Evolutionary conservation across 495 filamentous ascomycete genomes (phyloP), one percentile per base, ranked within the genome.

Genomic region (Daldinia loculata): DNA sequence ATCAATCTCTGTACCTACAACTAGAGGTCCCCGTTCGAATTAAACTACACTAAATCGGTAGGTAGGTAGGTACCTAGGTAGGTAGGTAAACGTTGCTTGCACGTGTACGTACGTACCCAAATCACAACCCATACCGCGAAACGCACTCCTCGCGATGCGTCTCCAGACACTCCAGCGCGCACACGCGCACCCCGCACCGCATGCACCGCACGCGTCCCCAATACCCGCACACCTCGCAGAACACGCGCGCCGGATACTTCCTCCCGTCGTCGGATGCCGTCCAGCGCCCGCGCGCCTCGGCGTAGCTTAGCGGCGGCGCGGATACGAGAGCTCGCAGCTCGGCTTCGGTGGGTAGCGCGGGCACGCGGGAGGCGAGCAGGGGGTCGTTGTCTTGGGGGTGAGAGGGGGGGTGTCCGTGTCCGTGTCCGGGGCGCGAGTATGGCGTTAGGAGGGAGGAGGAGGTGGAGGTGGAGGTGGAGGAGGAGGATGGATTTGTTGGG

Each of bases 151-250:
- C 91, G 73, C 91, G 88, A 83, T 97, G 94, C 48, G 86, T 82
- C 69, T 88, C 87, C 69, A 94, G 87, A 77, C 94, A 97, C 67
- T 91, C 90, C 61, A 97, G 78, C 68, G 92, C 92, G 80, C 94
- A 97, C 11, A 91, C 91, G 70, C 92, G 79, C 61, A 86, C 83
- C 38, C 93, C 93, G 80, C 94, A 97, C 79, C 89, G 94, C 81
- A 90, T 88, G 79, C 94, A 97, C 78, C 86, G 88, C 30, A 93
- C 91, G 69, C 91, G 85, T 1, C 94, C 94, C 94, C 94, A 97
- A 78, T 95, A 97, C 32, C 94, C 94, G 80, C 94, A 97, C 57
- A 94, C 89, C 74, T 91, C 92, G 80, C 94, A 97, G 75, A 97
- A 97, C 27, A 77, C 75, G 57, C 93, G 83, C 58, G 84, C 80